Base-by-base conservation (phyloP, 108 stramenopile species). In the Cyclostephanos invisitatus region DNA sequence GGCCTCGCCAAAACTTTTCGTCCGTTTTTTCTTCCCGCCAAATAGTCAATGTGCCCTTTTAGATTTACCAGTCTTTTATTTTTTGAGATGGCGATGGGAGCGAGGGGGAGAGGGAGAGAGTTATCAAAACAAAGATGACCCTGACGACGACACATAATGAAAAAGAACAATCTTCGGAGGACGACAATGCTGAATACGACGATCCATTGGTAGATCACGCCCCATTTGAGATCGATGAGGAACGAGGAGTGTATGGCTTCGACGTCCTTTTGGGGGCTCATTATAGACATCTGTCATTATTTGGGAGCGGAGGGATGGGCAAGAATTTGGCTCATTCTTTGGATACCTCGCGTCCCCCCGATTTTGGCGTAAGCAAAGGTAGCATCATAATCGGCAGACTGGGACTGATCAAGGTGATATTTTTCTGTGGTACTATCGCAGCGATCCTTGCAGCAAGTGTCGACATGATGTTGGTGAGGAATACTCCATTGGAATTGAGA, bases 361-460 rank as follows among this genome's bases (percentile, higher is more conserved):
- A 40, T 48, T 5, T 22, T 37, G 22, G 62, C 47, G 22, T 12
- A 21, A 48, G 18, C 36, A 21, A 17, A 40, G 44, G 44, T 38
- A 62, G 20, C 38, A 6, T 42, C 38, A 62, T 40, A 18, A 10
- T 40, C 22, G 20, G 53, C 65, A 56, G 50, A 56, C 51, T 53
- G 20, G 15, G 53, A 66, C 54, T 7, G 0, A 21, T 32, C 15
- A 66, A 66, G 54, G 35, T 20, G 15, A 55, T 48, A 28, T 14
- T 53, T 10, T 12, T 28, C 27, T 64, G 25, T 62, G 56, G 56
- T 22, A 61, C 37, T 61, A 27, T 65, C 17, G 46, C 15, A 9
- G 42, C 7, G 38, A 51, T 65, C 29, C 25, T 65, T 21, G 64
- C 22, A 65, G 64, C 47, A 29, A 65, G 64, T 51, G 47, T 20